Evolutionary conservation across 2,329 filamentous ascomycete species (phyloP), one percentile per base, ranked within the genome.

Genomic region (Scedosporium apiospermum): DNA sequence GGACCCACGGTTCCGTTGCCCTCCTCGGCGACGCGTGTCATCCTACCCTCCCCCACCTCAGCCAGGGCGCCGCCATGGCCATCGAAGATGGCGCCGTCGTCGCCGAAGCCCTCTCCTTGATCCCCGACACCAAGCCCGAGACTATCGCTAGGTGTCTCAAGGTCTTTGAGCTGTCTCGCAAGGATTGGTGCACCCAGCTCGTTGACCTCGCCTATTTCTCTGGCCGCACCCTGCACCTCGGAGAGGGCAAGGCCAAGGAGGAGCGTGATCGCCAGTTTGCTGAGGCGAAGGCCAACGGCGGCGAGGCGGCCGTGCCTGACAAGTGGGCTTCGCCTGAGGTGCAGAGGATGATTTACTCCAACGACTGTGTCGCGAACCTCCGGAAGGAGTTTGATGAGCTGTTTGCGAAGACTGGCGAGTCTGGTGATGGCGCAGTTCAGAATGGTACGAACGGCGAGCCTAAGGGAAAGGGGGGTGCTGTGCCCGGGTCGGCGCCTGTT

Each of bases 251-350:
- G 66, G 82, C 82, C 30, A 82, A 81, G 68, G 80, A 84, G 70
- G 82, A 85, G 74, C 77, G 84, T 42, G 84, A 87, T 67, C 77
- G 74, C 62, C 76, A 78, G 73, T 84, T 86, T 70, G 80, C 78
- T 51, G 75, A 80, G 61, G 76, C 82, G 65, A 78, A 76, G 67
- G 76, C 68, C 70, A 80, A 78, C 69, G 78, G 34, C 10, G 34
- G 74, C 66, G 80, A 78, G 69, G 78, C 73, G 65, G 79, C 74
- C 63, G 82, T 82, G 64, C 85, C 85, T 2, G 86, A 89, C 73
- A 88, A 88, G 75, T 89, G 87, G 87, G 85, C 85, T 3, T 87
- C 87, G 71, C 84, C 85, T 9, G 86, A 88, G 68, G 84, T 88
- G 51, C 86, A 89, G 73, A 79, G 81, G 71, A 82, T 82, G 78